A percentile compares a stretch with the other conserved stretches of the same genome.
phyloP scores from a whole-genome alignment of 139 green algal species.

The Mychonastes homosphaera region DNA sequence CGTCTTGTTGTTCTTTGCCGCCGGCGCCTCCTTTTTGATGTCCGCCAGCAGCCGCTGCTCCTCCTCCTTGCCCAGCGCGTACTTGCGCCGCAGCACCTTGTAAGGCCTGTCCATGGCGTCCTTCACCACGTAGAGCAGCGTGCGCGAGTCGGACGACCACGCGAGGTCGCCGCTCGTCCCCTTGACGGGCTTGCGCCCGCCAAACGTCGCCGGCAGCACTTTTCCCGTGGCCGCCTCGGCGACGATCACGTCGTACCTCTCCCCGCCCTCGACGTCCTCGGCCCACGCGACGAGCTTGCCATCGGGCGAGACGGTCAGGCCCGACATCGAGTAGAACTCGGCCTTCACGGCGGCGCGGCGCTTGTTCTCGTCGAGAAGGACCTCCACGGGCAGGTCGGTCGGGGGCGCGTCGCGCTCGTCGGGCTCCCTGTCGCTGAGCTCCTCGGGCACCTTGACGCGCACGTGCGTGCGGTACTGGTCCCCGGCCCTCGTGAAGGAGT shows the following conservation, averaged over 20 bases:
- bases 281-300: slow-evolving; percentile 26
- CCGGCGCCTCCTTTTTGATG: too few relatives aligned
- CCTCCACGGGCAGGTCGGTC: slow-evolving; percentile 21
- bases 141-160: slow-evolving; percentile 56
- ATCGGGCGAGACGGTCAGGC: slow-evolving; percentile 22
- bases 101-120: slow-evolving; percentile 58
- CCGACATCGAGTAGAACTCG: slow-evolving; percentile 47
- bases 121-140: slow-evolving; percentile 43
- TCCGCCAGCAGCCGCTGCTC: too few relatives aligned
- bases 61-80: slow-evolving; percentile 71
- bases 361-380: slow-evolving; percentile 45
- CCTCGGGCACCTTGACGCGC: neutral
- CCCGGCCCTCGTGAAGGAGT: neutral
- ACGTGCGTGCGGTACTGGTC: slow-evolving; percentile 1
- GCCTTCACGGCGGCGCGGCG: slow-evolving; percentile 27
- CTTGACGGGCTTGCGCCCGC: slow-evolving; percentile 32
- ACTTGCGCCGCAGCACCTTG: slow-evolving; percentile 32
- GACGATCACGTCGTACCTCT: slow-evolving; percentile 75
- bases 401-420: slow-evolving; percentile 42
- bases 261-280: slow-evolving; percentile 65
- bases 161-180: slow-evolving; percentile 37
- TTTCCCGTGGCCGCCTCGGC: slow-evolving; percentile 28
- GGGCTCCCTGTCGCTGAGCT: slow-evolving; percentile 3
- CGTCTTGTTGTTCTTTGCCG: too few relatives aligned
- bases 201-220: neutral